Evolutionary conservation across 1,284 basidiomycete genomes (phyloP).

Genomic region (Albatrellus sp.): DNA sequence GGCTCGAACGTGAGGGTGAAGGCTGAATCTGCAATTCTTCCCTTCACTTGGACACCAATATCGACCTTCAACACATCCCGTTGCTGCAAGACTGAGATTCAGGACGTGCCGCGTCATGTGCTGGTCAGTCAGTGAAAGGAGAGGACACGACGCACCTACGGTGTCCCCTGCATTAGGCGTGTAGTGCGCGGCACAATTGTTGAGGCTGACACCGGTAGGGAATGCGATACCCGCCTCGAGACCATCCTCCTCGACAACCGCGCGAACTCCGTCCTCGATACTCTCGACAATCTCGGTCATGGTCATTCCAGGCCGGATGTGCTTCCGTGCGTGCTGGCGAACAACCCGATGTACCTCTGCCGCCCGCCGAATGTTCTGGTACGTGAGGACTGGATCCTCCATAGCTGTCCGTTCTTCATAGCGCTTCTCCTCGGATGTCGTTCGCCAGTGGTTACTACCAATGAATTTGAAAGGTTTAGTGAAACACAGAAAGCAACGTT

Average conservation of each 20-base stretch:
- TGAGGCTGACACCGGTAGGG: slow-evolving; percentile 92
- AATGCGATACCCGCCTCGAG: slow-evolving; percentile 84
- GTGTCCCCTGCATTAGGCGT: slow-evolving; percentile 94
- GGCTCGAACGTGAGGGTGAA: slow-evolving; percentile 90
- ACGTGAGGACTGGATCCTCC: slow-evolving; percentile 74
- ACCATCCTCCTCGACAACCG: slow-evolving; percentile 86
- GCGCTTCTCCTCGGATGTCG: slow-evolving; percentile 84
- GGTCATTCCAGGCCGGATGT: slow-evolving; percentile 87
- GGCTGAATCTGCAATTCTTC: slow-evolving; percentile 89
- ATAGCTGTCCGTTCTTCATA: slow-evolving; percentile 69
- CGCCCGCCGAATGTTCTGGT: slow-evolving; percentile 82
- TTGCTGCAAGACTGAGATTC: slow-evolving; percentile 54
- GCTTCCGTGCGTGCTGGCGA: slow-evolving; percentile 68
- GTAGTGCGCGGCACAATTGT: slow-evolving; percentile 95
- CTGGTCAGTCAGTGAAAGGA: slow-evolving; percentile 7
- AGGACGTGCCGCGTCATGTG: no score
- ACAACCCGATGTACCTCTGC: slow-evolving; percentile 97
- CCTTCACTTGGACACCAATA: slow-evolving; percentile 93
- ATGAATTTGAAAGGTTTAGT: neutral
- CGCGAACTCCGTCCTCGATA: slow-evolving; percentile 86
- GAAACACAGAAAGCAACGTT: neutral
- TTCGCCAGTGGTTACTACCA: slow-evolving; percentile 72
- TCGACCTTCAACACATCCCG: slow-evolving; percentile 95
- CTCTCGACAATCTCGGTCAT: slow-evolving; percentile 92
- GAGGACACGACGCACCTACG: slow-evolving; percentile 37